A percentile compares a stretch with the other conserved stretches of the same genome.
phyloP scores from a whole-genome alignment of 1,284 basidiomycete species.

The Cutaneotrichosporon daszewskae region DNA sequence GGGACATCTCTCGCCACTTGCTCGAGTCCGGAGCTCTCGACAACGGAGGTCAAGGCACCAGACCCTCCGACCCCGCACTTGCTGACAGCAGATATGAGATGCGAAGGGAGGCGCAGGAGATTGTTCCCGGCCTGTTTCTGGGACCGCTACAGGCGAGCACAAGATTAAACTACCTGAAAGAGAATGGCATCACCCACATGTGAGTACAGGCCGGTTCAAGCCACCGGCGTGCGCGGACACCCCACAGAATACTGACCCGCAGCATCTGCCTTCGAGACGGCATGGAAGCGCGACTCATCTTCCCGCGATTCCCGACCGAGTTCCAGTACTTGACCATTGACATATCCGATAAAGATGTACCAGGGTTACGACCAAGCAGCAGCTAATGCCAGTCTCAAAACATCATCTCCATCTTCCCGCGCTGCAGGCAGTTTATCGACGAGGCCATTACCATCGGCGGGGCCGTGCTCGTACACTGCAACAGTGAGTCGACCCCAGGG shows the following conservation, averaged over 20 bases:
- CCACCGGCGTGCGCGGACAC: background rate
- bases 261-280: conserved; percentile 82
- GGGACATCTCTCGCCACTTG: background rate
- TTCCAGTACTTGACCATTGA: conserved; percentile 78
- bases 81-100: conserved; percentile 71
- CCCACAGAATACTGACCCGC: background rate
- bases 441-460: conserved; percentile 62
- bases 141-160: conserved; percentile 86
- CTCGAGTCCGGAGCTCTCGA: background rate
- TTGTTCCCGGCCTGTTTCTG: conserved; percentile 73
- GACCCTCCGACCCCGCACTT: background rate
- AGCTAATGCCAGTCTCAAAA: conserved; percentile 60
- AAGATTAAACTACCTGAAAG: conserved; percentile 61
- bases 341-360: conserved; percentile 59
- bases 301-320: conserved; percentile 72
- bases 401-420: conserved; percentile 61
- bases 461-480: conserved; percentile 82
- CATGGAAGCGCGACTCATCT: conserved; percentile 80
- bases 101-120: conserved; percentile 86
- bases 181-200: conserved; percentile 78
- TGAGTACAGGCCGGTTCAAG: conserved; percentile 47
- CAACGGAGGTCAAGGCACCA: no score
- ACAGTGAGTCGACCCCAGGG: conserved; percentile 55
- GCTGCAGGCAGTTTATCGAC: conserved; percentile 74
- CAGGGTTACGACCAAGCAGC: background rate